Evolutionary conservation across 495 filamentous ascomycete species (phyloP), one percentile per base, ranked within the genome.

Genomic region (Xylaria longipes): DNA sequence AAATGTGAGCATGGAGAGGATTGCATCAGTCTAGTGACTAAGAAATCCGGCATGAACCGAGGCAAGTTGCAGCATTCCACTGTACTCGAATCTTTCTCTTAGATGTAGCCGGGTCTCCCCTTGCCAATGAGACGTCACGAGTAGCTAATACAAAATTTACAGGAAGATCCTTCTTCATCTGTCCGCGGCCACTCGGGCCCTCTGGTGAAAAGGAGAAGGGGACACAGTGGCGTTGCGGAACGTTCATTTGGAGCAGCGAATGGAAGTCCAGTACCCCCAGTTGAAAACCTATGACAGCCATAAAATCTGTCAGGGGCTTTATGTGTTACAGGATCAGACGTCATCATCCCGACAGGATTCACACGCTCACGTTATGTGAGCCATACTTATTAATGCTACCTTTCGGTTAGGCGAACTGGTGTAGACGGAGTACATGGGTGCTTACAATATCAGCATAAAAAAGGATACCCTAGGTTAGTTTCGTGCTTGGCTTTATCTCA

Each of bases 241-340:
- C 94, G 0, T 97, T 97, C 75, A 94, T 97, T 67, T 97, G 94
- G 94, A 90, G 90, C 50, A 95, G 92, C 73, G 93, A 96, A 75
- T 95, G 93, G 93, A 88, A 78, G 37, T 73, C 78, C 1, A 68
- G 75, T 35, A 70, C 73, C 52, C 39, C 66, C 11, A 63, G 25
- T 25, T 72, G 52, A 66, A 35, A 12, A 22, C 52, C 3, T 58
- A n/a, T 6, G 15, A n/a, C 31, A 3, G 8, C 17, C 8, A 29
- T 56, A 29, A 11, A 37, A 37, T 35, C 17, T 35, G 29, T 20
- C 2, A 11, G 11, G 22, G 3, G 25, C 27, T 3, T 56, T 14
- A 12, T 31, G 5, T 25, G 15, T 15, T 14, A 56, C 14, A 56
- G 25, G 3, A 15, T 54, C 27, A 31, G 46, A 50, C n/a, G 9